Conservation (phyloP, 2,329 filamentous ascomycete species). For the Fusarium sp. region DNA sequence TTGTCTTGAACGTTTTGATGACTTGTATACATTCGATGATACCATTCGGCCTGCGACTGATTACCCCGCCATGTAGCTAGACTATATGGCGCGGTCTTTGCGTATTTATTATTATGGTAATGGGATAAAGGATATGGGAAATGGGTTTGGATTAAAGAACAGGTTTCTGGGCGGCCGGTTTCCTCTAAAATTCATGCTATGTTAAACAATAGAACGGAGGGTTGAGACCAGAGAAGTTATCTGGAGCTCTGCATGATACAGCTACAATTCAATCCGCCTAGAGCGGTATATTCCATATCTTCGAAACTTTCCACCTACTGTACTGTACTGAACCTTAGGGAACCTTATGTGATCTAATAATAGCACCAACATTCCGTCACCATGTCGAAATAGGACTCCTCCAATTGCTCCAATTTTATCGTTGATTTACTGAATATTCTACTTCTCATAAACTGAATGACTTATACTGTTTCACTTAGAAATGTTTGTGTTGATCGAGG, state of each 20-base stretch:
- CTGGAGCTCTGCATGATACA: conserved; percentile 5
- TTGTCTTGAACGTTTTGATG: conserved; percentile 38
- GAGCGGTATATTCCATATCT: conserved; percentile 6
- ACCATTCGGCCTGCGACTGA: conserved; percentile 36
- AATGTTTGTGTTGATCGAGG: background rate
- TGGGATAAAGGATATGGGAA: conserved; percentile 23
- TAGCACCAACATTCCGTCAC: background rate
- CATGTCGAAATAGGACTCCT: background rate
- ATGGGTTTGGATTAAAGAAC: conserved; percentile 3
- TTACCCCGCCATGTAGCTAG: conserved; percentile 29
- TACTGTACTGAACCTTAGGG: background rate
- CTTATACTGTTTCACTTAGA: background rate
- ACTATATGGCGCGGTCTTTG: conserved; percentile 31
- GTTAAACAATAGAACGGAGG: conserved; percentile 11
- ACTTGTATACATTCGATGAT: conserved; percentile 46
- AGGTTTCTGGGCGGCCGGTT: conserved; percentile 32
- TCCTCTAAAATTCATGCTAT: conserved; percentile 34
- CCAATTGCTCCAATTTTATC: background rate
- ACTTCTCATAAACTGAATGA: too few species aligned
- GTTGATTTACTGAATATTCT: background rate
- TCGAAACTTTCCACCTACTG: background rate
- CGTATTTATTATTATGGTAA: conserved; percentile 17
- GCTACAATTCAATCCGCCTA: conserved; percentile 11
- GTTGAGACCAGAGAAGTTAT: background rate
- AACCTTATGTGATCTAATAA: conserved; percentile 1